Base-by-base conservation (phyloP, 345 rosid species). In the Dipteronia dyeriana region DNA sequence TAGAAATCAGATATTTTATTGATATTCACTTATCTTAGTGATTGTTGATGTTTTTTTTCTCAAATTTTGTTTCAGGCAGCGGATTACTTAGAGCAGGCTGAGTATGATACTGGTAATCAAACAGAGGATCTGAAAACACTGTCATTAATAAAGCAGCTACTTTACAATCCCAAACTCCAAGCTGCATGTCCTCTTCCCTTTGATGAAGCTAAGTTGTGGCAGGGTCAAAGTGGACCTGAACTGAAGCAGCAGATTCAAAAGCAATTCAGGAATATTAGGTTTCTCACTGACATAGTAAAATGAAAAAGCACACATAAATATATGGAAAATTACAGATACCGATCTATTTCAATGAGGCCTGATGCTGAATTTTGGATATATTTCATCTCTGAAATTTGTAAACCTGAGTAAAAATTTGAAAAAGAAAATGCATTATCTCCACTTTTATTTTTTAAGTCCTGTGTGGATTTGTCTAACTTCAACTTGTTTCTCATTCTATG, bases 191-290 rank as follows among this genome's bases (percentile, higher is more conserved):
- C 99, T 9, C 83, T 92, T 59, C 98, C 99, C 63, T 96, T 90
- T 82, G 98, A 96, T 76, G 99, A 96, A 85, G 99, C 98, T 64
- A 91, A 94, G 85, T 84, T 96, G 71, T 96, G 98, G 97, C 90
- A 90, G 76, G 99, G 99, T 38, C 93, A 89, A 84, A 86, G 88
- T 68, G 99, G 99, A 60, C 99, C 97, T 22, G 98, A 96, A 85
- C 84, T 94, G 78, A 96, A 94, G 73, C 89, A 66, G 67, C 54
- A 73, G 76, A 59, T 73, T 59, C 76, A 73, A 73, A 73, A 59
- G 56, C 76, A 73, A 73, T 73, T 73, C 34, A 73, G 51, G 38
- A 73, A 73, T 60, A 73, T 73, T 39, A 73, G 76, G 76, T 59
- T 59, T 73, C 67, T 73, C 13, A 54, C 66, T n/a, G 31, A 59